Percentiles rank a stretch among this genome's conserved stretches.
These are phyloP conservation scores for Geotrichum siamense DNA, from an alignment of 1,139 yeast genomes.

Conservation along the genomic window DNA sequence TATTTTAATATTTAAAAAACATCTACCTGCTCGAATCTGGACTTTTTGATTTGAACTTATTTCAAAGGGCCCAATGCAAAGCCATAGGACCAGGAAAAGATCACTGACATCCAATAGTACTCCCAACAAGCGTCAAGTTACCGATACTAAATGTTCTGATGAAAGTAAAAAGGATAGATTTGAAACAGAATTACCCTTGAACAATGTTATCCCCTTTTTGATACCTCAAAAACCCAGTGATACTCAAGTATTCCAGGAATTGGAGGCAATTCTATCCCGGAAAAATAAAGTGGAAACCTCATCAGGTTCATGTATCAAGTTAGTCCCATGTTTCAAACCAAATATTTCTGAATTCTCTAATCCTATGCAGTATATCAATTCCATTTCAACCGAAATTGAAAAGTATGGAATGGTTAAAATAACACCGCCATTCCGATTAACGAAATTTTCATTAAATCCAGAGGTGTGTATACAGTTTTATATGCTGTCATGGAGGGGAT, in stretches of 20 bases:
- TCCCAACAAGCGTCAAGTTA: not conserved
- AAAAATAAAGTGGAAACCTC: not conserved
- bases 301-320: constrained; percentile 26
- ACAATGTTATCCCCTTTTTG: constrained; percentile 4
- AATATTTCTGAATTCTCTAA: constrained; percentile 43
- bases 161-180: not conserved
- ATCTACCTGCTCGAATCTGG: too few species aligned
- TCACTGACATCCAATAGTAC: not conserved
- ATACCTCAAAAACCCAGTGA: constrained; percentile 16
- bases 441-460: constrained; percentile 41
- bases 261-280: not conserved
- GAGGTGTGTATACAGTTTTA: constrained; percentile 30
- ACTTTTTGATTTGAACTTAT: too few species aligned
- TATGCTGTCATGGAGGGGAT: constrained; percentile 1
- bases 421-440: constrained; percentile 45
- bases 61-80: not conserved
- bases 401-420: constrained; percentile 69
- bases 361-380: constrained; percentile 43
- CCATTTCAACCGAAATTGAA: constrained; percentile 42
- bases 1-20: too few species aligned
- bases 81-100: not conserved
- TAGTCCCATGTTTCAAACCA: constrained; percentile 47
- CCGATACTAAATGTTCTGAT: not conserved
- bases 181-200: not conserved
- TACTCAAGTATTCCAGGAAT: not conserved